Evolutionary conservation across 495 filamentous ascomycete species (phyloP).

Genomic region (Neurospora africana): DNA sequence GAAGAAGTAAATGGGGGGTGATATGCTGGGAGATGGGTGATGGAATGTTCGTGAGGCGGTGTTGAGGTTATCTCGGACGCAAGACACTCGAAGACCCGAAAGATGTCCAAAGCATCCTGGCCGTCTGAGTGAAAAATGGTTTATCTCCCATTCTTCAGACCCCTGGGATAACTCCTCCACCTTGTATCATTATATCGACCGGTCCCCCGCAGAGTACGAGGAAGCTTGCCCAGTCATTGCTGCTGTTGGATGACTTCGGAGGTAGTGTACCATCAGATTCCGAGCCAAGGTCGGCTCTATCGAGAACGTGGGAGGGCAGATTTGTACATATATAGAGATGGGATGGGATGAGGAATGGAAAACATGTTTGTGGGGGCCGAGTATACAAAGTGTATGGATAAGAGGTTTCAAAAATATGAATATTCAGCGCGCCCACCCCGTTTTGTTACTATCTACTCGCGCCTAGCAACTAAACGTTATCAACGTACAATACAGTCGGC

Average conservation of each 20-base stretch:
- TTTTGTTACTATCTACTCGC: background rate
- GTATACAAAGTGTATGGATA: background rate
- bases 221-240: background rate
- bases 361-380: background rate
- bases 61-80: background rate
- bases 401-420: background rate
- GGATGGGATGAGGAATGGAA: background rate
- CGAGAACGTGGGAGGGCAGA: background rate
- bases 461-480: background rate
- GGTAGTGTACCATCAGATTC: background rate
- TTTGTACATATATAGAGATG: background rate
- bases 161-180: background rate
- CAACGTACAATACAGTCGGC: background rate
- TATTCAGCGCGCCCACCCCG: background rate
- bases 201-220: background rate
- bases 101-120: background rate
- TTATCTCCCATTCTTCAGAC: background rate
- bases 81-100: background rate
- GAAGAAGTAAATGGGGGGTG: conserved; percentile 15
- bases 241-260: background rate
- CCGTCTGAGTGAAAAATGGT: background rate
- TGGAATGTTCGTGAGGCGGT: background rate
- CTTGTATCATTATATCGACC: background rate
- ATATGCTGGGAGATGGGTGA: background rate
- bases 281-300: background rate